A percentile compares a stretch with the other conserved stretches of the same genome.
phyloP scores from a whole-genome alignment of 2,329 filamentous ascomycete genomes.

The Zalaria sp. region DNA sequence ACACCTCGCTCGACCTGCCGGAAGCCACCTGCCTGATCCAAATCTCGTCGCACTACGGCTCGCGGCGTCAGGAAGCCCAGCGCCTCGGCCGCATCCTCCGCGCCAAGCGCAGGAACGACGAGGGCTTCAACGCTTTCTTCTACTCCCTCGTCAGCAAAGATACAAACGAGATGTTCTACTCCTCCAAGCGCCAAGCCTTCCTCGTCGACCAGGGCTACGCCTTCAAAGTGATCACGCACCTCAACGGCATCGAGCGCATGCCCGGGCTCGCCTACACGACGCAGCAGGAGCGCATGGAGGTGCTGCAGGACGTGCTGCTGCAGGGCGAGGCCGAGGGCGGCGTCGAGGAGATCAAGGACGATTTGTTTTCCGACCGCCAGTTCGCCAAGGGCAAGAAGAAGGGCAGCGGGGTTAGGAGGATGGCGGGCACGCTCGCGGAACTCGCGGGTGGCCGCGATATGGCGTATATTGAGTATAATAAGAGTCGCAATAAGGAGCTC shows the following conservation, averaged over 20 bases:
- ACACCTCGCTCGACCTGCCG: constrained; percentile 92
- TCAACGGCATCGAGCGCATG: constrained; percentile 79
- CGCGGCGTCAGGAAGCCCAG: constrained; percentile 90
- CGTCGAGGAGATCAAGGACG: constrained; percentile 55
- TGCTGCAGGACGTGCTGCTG: constrained; percentile 78
- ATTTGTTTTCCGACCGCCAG: constrained; percentile 48
- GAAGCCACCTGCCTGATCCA: constrained; percentile 96
- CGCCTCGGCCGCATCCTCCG: constrained; percentile 82
- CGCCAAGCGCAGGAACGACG: constrained; percentile 90
- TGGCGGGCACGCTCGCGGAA: constrained; percentile 72
- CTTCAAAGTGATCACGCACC: constrained; percentile 95
- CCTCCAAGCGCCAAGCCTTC: constrained; percentile 91
- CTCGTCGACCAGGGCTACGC: constrained; percentile 96
- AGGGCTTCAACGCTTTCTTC: constrained; percentile 98
- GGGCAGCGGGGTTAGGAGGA: constrained; percentile 53
- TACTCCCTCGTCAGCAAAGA: constrained; percentile 96
- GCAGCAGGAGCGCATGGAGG: constrained; percentile 65
- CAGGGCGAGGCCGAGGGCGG: constrained; percentile 66
- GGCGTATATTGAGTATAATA: constrained; percentile 53
- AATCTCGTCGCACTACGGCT: constrained; percentile 94
- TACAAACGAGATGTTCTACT: constrained; percentile 96
- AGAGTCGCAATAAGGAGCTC: constrained; percentile 31
- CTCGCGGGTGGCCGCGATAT: constrained; percentile 88
- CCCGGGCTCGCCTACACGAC: constrained; percentile 68
- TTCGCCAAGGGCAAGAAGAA: constrained; percentile 23